These are phyloP conservation scores for Cladosporium cucumerinum DNA, from an alignment of 2,329 filamentous ascomycete species.

Conservation along the genomic window DNA sequence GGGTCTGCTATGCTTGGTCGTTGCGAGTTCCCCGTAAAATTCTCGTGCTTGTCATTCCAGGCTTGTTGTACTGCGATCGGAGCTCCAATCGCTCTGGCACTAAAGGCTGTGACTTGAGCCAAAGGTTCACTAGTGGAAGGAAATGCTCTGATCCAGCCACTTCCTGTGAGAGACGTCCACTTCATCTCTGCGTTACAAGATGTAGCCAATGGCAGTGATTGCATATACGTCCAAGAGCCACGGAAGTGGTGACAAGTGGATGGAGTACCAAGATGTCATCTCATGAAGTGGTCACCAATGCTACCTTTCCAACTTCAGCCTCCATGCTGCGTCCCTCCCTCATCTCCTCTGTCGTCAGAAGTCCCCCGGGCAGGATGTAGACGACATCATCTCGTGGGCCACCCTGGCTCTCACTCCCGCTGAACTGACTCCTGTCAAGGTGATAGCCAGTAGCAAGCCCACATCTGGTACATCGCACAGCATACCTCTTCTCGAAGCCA, in stretches of 20 bases:
- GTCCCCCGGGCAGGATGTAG: slow-evolving; percentile 59
- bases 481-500: slow-evolving; percentile 64
- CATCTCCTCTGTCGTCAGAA: slow-evolving; percentile 59
- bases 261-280: background rate
- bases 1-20: no score
- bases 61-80: no score
- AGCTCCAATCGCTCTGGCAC: no score
- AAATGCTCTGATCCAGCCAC: background rate
- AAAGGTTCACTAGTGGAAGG: no score
- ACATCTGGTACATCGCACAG: slow-evolving; percentile 60
- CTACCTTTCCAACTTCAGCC: slow-evolving; percentile 16
- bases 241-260: background rate
- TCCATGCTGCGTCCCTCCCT: slow-evolving; percentile 37
- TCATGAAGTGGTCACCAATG: slow-evolving; percentile 12
- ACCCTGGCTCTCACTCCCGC: slow-evolving; percentile 26
- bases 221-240: background rate
- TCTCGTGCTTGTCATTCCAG: no score
- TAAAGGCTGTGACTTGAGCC: no score
- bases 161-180: background rate
- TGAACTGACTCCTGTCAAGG: slow-evolving; percentile 53
- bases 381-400: slow-evolving; percentile 48
- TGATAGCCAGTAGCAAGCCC: slow-evolving; percentile 60
- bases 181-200: background rate
- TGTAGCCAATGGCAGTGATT: background rate
- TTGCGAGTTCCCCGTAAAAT: no score